Evolutionary conservation across 495 filamentous ascomycete species (phyloP).

Genomic region (Xylaria longipes): DNA sequence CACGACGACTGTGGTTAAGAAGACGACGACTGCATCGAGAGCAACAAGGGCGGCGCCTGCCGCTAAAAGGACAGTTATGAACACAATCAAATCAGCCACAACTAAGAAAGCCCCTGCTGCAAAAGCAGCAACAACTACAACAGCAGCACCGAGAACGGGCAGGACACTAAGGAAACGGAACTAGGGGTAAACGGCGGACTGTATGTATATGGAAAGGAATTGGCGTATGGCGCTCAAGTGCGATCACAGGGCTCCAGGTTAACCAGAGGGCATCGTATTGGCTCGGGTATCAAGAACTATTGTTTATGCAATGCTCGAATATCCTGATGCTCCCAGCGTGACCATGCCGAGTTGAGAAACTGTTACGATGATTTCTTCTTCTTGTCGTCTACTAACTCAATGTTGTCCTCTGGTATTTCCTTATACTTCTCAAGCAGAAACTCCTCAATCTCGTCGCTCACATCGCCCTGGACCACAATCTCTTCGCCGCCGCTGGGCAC

Average conservation of each 20-base stretch:
- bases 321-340: slow-evolving; percentile 19
- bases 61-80: slow-evolving; percentile 48
- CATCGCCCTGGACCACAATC: slow-evolving; percentile 97
- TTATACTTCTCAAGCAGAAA: slow-evolving; percentile 86
- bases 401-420: slow-evolving; percentile 88
- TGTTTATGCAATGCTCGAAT: slow-evolving; percentile 19
- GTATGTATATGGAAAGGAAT: slow-evolving; percentile 15
- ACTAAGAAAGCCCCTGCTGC: slow-evolving; percentile 49
- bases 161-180: slow-evolving; percentile 59
- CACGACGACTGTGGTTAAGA: slow-evolving; percentile 52
- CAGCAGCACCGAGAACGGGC: slow-evolving; percentile 40
- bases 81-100: slow-evolving; percentile 48
- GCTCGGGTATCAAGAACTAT: slow-evolving; percentile 20
- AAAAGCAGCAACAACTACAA: slow-evolving; percentile 36
- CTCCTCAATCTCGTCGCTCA: slow-evolving; percentile 92
- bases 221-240: slow-evolving; percentile 23
- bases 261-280: slow-evolving; percentile 15
- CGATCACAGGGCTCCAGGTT: neutral
- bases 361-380: slow-evolving; percentile 71
- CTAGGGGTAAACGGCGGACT: slow-evolving; percentile 30
- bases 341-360: slow-evolving; percentile 28
- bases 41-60: slow-evolving; percentile 45
- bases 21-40: slow-evolving; percentile 41
- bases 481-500: slow-evolving; percentile 85
- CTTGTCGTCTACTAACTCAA: slow-evolving; percentile 92